Conservation (phyloP, 352 stramenopile species). For the Phytophthora vignae region DNA sequence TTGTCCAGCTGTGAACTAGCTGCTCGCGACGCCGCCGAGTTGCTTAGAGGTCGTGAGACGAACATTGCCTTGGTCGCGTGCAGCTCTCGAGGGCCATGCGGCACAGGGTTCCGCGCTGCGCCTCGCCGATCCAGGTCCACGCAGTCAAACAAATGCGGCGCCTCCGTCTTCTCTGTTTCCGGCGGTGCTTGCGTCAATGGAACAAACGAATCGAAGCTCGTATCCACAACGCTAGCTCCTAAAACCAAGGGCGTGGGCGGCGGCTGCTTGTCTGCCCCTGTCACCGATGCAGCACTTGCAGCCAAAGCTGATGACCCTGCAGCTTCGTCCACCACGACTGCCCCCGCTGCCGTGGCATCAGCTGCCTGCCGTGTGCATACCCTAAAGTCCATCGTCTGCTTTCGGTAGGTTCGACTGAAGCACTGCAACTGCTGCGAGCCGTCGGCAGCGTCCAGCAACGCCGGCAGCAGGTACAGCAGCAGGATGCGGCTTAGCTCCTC, state of each 20-base stretch:
- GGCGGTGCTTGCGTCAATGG: not conserved
- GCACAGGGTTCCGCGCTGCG: slow-evolving; percentile 27
- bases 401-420: slow-evolving; percentile 65
- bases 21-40: slow-evolving; percentile 25
- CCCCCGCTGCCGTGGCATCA: slow-evolving; percentile 2
- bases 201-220: not conserved
- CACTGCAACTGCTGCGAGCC: slow-evolving; percentile 46
- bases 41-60: slow-evolving; percentile 57
- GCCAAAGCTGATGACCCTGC: not conserved
- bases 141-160: slow-evolving; percentile 70
- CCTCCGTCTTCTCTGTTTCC: slow-evolving; percentile 30
- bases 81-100: slow-evolving; percentile 67
- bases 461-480: slow-evolving; percentile 62
- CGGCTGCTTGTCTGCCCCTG: slow-evolving; percentile 11
- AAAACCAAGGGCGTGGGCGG: slow-evolving; percentile 8
- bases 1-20: slow-evolving; percentile 26
- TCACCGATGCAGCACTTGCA: not conserved
- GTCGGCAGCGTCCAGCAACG: slow-evolving; percentile 46
- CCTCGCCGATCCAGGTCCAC: slow-evolving; percentile 60
- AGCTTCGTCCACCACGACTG: slow-evolving; percentile 1
- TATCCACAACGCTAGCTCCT: not conserved
- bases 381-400: slow-evolving; percentile 69
- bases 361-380: slow-evolving; percentile 34
- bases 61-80: slow-evolving; percentile 78
- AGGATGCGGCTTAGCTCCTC: slow-evolving; percentile 67